Evolutionary conservation across 305 asterid species (phyloP), one percentile per base, ranked within the genome.

Genomic region (Rubia occidens): DNA sequence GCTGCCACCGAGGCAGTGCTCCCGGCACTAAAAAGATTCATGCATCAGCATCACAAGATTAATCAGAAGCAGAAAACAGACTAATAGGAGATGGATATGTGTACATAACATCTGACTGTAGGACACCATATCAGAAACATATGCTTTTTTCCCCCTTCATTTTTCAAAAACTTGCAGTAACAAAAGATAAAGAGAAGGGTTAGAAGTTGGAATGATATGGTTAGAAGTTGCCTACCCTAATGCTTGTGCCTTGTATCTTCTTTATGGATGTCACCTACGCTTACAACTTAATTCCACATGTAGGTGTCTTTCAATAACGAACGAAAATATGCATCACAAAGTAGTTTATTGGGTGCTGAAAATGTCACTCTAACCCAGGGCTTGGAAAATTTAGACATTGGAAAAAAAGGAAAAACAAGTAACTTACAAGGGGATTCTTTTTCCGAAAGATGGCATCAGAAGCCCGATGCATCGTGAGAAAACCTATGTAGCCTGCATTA

Each of bases 401-500:
- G 13, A 40, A 64, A 14, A 43, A 68, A 17, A 66, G 26, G 54
- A 45, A 51, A 43, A 65, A 54, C 47, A 37, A 7, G 44, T 56
- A 55, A 85, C 97, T 86, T 76, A 94, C 97, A 78, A 39, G 77
- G 69, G 85, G 63, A 75, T 55, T 69, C 68, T 77, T 85, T 78
- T 80, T 78, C 39, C 77, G 72, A 67, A 75, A 77, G 70, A 85
- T 78, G 67, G 86, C 83, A 63, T 84, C 68, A 70, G 83, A 84
- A 70, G 79, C 82, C 74, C 58, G 83, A 70, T 83, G 92, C 93
- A 89, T 85, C 60, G 85, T 77, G 68, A 76, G 85, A 80, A 78
- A 91, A 73, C 96, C 84, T 60, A 89, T 78, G 77, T 89, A 94
- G 68, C 96, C 96, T 0, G 90, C 96, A 74, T 85, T 89, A 77